A percentile compares a stretch with the other conserved stretches of the same genome.
Evolutionary conservation across 257 asterid genomes (phyloP).

Genomic region (Solanum appendiculatum): DNA sequence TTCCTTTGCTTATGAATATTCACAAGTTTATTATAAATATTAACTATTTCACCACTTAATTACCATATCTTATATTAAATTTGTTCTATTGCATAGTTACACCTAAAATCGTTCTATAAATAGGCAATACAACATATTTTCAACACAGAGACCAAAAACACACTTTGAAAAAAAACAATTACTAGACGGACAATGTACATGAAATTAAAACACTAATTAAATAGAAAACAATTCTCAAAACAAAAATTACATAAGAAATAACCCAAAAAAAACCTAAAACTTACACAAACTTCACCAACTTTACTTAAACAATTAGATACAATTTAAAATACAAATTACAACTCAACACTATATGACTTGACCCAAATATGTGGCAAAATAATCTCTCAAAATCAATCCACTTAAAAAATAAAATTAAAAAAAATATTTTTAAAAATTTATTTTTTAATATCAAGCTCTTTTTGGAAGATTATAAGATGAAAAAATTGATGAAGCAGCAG

Average conservation of each 20-base stretch:
- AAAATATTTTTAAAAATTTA: not conserved
- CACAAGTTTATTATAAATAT: too few relatives aligned
- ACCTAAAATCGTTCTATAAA: not conserved
- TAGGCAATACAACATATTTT: not conserved
- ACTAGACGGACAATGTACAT: not conserved
- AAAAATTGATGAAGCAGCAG: slow-evolving; percentile 29
- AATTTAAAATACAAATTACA: not conserved
- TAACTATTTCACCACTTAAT: too few relatives aligned
- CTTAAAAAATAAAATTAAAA: too few relatives aligned
- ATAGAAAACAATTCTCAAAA: not conserved
- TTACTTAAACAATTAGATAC: not conserved
- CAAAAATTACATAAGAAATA: not conserved
- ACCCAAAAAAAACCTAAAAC: not conserved
- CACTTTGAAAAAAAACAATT: not conserved
- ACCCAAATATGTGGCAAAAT: not conserved
- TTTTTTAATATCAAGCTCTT: not conserved
- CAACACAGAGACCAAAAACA: too few relatives aligned
- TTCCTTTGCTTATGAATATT: too few relatives aligned
- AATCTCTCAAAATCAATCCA: not conserved
- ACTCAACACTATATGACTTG: not conserved
- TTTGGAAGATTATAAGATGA: slow-evolving; percentile 44
- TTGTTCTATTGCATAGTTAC: not conserved
- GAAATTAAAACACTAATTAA: not conserved
- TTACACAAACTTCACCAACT: not conserved
- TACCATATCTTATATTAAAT: too few relatives aligned